Evolutionary conservation across 2,329 filamentous ascomycete species (phyloP).

Genomic region (Cytospora mali): DNA sequence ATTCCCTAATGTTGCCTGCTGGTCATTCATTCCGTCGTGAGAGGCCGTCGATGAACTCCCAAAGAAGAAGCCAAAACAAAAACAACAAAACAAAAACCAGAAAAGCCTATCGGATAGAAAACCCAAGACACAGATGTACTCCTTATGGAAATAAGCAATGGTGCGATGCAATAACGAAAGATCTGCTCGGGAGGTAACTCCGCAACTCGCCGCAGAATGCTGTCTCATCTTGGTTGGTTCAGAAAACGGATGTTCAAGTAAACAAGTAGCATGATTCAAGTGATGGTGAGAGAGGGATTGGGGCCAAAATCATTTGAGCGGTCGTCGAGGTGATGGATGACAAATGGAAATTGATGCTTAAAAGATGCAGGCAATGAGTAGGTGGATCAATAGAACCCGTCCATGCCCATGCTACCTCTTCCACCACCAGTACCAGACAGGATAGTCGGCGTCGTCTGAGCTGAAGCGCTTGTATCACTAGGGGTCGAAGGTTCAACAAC

Average conservation of each 20-base stretch:
- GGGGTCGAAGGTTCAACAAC: conserved; percentile 67
- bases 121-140: background rate
- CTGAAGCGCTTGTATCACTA: conserved; percentile 55
- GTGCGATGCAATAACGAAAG: conserved; percentile 8
- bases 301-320: background rate
- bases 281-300: background rate
- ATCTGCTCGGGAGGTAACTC: conserved; percentile 6
- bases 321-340: background rate
- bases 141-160: background rate
- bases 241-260: conserved; percentile 2
- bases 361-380: background rate
- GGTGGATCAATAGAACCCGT: conserved; percentile 39
- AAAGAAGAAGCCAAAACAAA: background rate
- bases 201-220: conserved; percentile 23
- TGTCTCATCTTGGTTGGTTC: background rate
- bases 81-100: background rate
- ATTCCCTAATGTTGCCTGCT: conserved; percentile 19
- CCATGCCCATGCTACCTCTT: conserved; percentile 35
- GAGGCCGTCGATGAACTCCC: conserved; percentile 12
- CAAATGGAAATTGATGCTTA: background rate
- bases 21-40: conserved; percentile 26
- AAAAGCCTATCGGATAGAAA: background rate
- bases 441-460: conserved; percentile 42
- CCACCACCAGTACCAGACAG: conserved; percentile 34
- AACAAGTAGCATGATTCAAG: background rate